Evolutionary conservation across 495 filamentous ascomycete genomes (phyloP), one percentile per base, ranked within the genome.

Genomic region (Glonium stellatum): DNA sequence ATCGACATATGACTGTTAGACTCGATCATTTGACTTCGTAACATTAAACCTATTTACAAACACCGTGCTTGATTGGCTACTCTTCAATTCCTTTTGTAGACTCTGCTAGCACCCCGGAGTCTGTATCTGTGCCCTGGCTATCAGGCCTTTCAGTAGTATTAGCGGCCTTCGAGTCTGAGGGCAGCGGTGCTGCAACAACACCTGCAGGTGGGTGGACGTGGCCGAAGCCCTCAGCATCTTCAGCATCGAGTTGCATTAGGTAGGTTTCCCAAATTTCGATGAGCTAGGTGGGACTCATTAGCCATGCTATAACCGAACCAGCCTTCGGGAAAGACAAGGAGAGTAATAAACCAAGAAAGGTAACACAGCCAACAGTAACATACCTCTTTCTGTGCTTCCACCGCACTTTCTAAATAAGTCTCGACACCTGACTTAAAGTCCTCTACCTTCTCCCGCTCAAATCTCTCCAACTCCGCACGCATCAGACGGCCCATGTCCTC

Each of bases 221-320:
- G 19, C 58, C 54, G 53, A 65, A 69, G 11, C 50, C 37, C 21
- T 61, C 80, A 36, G 87, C 89, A 59, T 97, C 90, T 61, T 97
- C 92, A 31, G 90, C 86, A 67, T 97, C 95, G 11, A 98, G 79
- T 69, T 95, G 92, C 79, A 97, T 82, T 8, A 98, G 78, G 78
- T 95, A 98, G 1, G 93, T 97, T 72, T 98, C 93, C 93, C 93
- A 98, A 35, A 97, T 82, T 71, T 98, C 93, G 66, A 98, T 98
- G 66, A 98, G 80, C 93, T 98, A 67, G 18, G 54, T n/a, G 19
- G 44, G 2, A 31, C 9, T 22, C 21, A 51, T 73, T 62, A 72
- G 69, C 57, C 25, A n/a, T 31, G 6, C 27, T 31, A 2, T 31
- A 31, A 31, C 3, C 15, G 12, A 35, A 47, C 61, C 42, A 49